phyloP scores from a whole-genome alignment of 306 rosid genomes.

The Aeschynomene evenia region DNA sequence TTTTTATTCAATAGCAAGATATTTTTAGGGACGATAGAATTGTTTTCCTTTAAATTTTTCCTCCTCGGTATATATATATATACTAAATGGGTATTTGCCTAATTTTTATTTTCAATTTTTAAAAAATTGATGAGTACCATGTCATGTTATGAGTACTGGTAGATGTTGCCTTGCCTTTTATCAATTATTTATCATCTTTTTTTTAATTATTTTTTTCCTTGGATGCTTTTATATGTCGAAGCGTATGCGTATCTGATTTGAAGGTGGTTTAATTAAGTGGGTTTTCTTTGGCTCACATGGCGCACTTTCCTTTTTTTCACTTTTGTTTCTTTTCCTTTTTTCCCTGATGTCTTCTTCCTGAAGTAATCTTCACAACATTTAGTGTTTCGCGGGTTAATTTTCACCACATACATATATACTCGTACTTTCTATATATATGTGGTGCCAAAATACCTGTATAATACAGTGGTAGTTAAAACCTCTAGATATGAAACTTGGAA shows the following conservation, averaged over 20 bases:
- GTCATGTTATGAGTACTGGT: slow-evolving; percentile 21
- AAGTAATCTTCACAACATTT: slow-evolving; percentile 27
- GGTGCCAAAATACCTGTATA: not conserved
- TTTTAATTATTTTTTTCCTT: not conserved
- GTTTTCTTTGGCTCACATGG: slow-evolving; percentile 35
- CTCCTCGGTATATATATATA: no score
- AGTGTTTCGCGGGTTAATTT: slow-evolving; percentile 2
- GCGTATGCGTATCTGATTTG: slow-evolving; percentile 40
- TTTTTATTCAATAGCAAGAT: slow-evolving; percentile 7
- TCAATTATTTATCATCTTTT: slow-evolving; percentile 3
- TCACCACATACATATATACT: no score
- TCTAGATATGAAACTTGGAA: slow-evolving; percentile 1
- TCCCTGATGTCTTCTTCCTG: slow-evolving; percentile 25
- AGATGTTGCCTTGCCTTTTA: slow-evolving; percentile 23
- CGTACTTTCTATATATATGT: not conserved
- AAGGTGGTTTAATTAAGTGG: slow-evolving; percentile 26
- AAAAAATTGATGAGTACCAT: not conserved
- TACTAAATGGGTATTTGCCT: not conserved
- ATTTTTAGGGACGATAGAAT: slow-evolving; percentile 9
- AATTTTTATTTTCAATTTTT: not conserved
- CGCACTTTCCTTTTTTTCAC: slow-evolving; percentile 25
- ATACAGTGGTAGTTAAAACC: slow-evolving; percentile 12
- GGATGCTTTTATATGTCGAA: slow-evolving; percentile 17
- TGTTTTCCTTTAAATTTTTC: not conserved
- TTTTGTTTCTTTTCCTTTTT: slow-evolving; percentile 32